Percentiles rank a stretch among this genome's conserved stretches.
phyloP scores from a whole-genome alignment of 768 basidiomycete species.

The Leccinum pellstonianum region DNA sequence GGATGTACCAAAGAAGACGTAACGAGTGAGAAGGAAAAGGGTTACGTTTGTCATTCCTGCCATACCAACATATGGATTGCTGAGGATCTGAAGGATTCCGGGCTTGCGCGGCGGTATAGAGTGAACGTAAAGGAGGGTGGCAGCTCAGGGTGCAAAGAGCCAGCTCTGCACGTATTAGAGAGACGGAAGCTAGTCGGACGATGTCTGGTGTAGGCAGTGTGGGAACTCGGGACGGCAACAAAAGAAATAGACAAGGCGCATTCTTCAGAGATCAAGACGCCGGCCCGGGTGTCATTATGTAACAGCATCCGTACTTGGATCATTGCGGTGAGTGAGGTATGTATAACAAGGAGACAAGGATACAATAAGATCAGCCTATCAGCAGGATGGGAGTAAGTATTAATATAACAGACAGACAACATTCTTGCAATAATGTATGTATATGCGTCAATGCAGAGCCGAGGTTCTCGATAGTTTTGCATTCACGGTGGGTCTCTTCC shows the following conservation, averaged over 20 bases:
- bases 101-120: conserved; percentile 35
- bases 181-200: conserved; percentile 4
- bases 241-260: neutral
- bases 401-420: conserved; percentile 18
- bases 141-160: conserved; percentile 21
- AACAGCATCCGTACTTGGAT: neutral
- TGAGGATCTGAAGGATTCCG: conserved; percentile 8
- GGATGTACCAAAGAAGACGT: conserved; percentile 54
- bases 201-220: conserved; percentile 20
- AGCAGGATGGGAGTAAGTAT: conserved; percentile 15
- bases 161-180: conserved; percentile 25
- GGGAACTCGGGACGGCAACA: conserved; percentile 5
- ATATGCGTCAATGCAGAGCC: conserved; percentile 7
- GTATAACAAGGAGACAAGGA: conserved; percentile 7
- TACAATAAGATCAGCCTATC: conserved; percentile 23
- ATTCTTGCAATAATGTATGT: conserved; percentile 26
- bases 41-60: conserved; percentile 39
- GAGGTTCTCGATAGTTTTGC: neutral
- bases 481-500: conserved; percentile 16
- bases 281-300: neutral
- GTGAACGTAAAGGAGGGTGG: neutral
- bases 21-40: conserved; percentile 52
- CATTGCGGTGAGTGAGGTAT: conserved; percentile 5
- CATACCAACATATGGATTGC: conserved; percentile 31
- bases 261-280: neutral